A percentile compares a stretch with the other conserved stretches of the same genome.
Evolutionary conservation across 805 yeast genomes (phyloP).

Genomic region (Ogataea pini): DNA sequence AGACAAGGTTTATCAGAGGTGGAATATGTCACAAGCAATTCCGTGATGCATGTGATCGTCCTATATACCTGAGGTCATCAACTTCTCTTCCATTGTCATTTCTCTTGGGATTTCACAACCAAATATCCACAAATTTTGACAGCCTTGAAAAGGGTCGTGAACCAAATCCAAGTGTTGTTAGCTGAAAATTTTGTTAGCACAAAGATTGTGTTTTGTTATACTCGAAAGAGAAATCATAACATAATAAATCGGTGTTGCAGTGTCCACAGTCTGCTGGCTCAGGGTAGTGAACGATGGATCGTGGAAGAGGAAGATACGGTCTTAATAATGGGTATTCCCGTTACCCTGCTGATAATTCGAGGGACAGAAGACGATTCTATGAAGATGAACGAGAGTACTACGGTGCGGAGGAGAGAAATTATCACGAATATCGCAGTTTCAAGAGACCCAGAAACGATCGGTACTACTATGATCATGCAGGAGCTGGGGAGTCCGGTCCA

Average conservation of each 20-base stretch:
- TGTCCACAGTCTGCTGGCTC: neutral
- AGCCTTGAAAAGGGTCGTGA: constrained; percentile 4
- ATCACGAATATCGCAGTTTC: constrained; percentile 14
- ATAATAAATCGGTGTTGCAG: neutral
- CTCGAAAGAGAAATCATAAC: neutral
- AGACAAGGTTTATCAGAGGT: no score
- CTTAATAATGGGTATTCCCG: constrained; percentile 7
- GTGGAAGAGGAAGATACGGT: constrained; percentile 13
- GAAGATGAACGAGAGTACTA: constrained; percentile 14
- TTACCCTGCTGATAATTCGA: constrained; percentile 2
- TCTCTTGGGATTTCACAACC: no score
- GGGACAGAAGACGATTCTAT: constrained; percentile 15
- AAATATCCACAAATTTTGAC: no score
- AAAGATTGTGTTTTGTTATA: neutral
- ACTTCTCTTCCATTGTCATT: no score
- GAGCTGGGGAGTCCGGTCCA: constrained; percentile 6
- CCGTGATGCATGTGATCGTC: no score
- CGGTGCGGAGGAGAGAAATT: constrained; percentile 7
- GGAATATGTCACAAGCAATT: no score
- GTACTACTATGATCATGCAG: constrained; percentile 2
- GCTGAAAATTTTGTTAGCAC: constrained; percentile 6
- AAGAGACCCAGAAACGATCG: constrained; percentile 16
- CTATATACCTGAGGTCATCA: no score
- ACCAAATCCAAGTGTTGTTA: neutral
- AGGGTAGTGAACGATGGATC: constrained; percentile 11